phyloP scores from a whole-genome alignment of 2,329 filamentous ascomycete species.

The Diaporthe sp. region DNA sequence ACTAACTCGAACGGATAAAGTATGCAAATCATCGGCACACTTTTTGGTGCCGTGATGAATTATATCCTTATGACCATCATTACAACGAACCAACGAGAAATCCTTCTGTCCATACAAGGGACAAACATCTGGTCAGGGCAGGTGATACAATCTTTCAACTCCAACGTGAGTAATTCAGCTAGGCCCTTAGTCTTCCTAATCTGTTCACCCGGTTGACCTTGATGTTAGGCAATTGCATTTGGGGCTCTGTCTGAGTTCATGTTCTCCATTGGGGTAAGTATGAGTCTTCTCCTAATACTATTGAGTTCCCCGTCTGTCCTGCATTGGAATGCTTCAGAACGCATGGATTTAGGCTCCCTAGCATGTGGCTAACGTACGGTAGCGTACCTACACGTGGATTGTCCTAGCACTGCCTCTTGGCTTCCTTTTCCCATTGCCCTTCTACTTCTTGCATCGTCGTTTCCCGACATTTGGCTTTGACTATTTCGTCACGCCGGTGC shows the following conservation, averaged over 20 bases:
- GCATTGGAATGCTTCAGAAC: background rate
- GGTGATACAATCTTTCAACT: conserved; percentile 62
- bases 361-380: background rate
- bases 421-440: conserved; percentile 58
- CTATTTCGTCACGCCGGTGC: conserved; percentile 58
- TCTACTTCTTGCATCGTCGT: conserved; percentile 52
- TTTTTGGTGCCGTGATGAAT: conserved; percentile 60
- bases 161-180: conserved; percentile 45
- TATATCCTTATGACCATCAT: conserved; percentile 62
- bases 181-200: too few relatives aligned
- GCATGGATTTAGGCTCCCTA: background rate
- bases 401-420: conserved; percentile 59
- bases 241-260: conserved; percentile 53
- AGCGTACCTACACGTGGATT: conserved; percentile 54
- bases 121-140: conserved; percentile 64
- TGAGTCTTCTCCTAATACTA: conserved; percentile 52
- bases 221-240: conserved; percentile 40
- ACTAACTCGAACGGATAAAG: background rate
- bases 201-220: background rate
- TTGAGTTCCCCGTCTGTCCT: background rate
- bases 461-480: conserved; percentile 49
- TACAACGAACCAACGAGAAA: conserved; percentile 57
- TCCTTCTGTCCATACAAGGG: conserved; percentile 57
- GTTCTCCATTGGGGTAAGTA: too few relatives aligned
- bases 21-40: conserved; percentile 57